A percentile compares a stretch with the other conserved stretches of the same genome.
Conservation (phyloP, 163 green algal species). For the Scenedesmus sp. region DNA sequence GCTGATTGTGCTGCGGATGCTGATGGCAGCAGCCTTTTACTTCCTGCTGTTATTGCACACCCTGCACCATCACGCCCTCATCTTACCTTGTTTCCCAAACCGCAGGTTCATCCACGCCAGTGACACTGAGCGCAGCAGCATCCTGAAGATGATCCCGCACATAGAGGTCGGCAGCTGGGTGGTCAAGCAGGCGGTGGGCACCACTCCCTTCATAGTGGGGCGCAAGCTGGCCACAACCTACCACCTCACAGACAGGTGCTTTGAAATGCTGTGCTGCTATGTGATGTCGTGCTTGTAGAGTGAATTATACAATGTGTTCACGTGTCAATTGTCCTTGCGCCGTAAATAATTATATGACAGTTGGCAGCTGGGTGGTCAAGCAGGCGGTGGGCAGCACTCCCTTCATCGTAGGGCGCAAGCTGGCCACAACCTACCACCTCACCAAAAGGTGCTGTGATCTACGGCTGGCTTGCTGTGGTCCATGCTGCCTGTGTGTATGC, state of each 20-base stretch:
- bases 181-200: conserved; percentile 84
- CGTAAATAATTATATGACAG: conserved; percentile 57
- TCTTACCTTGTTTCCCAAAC: neutral
- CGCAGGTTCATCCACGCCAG: conserved; percentile 73
- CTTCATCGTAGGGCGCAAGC: conserved; percentile 85
- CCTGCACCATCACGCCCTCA: too few species aligned
- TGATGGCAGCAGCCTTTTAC: neutral
- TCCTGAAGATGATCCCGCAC: conserved; percentile 90
- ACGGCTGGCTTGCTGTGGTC: neutral
- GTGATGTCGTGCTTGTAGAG: neutral
- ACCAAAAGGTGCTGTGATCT: neutral
- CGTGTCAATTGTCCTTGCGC: too few species aligned
- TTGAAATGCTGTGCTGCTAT: too few species aligned
- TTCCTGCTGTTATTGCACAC: neutral
- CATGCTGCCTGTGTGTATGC: neutral
- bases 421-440: conserved; percentile 33
- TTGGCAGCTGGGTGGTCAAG: conserved; percentile 82
- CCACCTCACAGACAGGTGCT: conserved; percentile 31
- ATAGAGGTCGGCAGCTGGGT: conserved; percentile 82
- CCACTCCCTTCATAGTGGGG: conserved; percentile 87
- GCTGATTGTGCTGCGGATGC: neutral
- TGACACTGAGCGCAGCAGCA: conserved; percentile 71
- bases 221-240: conserved; percentile 67
- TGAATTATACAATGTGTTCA: neutral
- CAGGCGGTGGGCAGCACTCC: conserved; percentile 87